phyloP scores from a whole-genome alignment of 208 protist genomes.

The Endotrypanum monterogeii region DNA sequence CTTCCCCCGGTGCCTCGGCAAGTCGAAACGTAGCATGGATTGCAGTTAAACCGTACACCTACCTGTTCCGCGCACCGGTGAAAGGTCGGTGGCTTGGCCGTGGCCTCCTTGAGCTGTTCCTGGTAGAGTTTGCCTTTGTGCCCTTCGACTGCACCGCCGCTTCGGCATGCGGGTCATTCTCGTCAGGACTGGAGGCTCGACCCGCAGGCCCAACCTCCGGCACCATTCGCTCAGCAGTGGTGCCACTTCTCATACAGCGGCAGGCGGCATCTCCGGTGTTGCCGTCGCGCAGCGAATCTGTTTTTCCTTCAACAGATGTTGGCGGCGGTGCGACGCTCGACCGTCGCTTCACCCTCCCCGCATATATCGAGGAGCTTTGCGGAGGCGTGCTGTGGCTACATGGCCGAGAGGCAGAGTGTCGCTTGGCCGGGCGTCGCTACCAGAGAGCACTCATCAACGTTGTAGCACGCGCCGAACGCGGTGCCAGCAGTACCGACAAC shows the following conservation, averaged over 20 bases:
- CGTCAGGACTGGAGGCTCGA: neutral
- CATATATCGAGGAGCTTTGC: constrained; percentile 78
- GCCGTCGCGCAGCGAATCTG: neutral
- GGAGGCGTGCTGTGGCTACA: constrained; percentile 61
- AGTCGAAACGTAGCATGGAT: constrained; percentile 20
- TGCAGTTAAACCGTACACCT: constrained; percentile 85
- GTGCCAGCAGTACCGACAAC: neutral
- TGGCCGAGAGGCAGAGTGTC: constrained; percentile 77
- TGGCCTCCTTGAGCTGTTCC: constrained; percentile 82
- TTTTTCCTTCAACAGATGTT: neutral
- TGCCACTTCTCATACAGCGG: constrained; percentile 10
- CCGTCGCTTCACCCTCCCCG: constrained; percentile 44
- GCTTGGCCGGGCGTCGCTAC: constrained; percentile 44
- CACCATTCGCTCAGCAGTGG: constrained; percentile 9
- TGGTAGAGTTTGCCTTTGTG: constrained; percentile 86
- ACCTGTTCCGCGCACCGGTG: constrained; percentile 74
- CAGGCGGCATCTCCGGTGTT: neutral
- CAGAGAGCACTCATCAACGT: constrained; percentile 33
- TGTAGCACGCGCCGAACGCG: neutral
- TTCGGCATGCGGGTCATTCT: neutral
- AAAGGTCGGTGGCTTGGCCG: constrained; percentile 93
- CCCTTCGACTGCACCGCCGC: constrained; percentile 9
- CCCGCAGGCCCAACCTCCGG: neutral
- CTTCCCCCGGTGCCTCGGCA: neutral
- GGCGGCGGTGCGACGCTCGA: constrained; percentile 36